Percentiles rank a stretch among this genome's conserved stretches.
These are phyloP conservation scores for Corylus americana DNA, from an alignment of 306 rosid species.

Conservation along the genomic window DNA sequence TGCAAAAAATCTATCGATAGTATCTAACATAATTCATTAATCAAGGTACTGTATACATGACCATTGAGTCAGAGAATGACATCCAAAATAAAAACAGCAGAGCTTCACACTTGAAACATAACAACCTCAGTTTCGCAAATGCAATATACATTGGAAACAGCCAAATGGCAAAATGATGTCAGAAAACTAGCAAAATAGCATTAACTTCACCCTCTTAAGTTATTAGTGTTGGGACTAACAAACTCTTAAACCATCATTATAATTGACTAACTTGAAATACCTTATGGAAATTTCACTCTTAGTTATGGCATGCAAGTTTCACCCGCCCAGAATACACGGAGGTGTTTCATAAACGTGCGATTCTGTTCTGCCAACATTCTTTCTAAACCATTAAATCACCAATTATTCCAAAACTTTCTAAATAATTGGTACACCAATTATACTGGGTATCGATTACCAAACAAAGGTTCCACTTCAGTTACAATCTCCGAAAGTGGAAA, in stretches of 20 bases:
- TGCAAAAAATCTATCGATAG: slow-evolving; percentile 8
- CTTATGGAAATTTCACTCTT: not conserved
- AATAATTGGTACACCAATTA: no score
- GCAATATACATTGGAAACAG: slow-evolving; percentile 9
- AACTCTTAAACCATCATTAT: no score
- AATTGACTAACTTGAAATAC: not conserved
- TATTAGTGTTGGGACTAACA: no score
- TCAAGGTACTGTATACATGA: not conserved
- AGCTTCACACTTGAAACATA: not conserved
- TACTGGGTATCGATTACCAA: no score
- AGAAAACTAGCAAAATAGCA: not conserved
- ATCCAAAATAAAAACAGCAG: not conserved
- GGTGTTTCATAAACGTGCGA: not conserved
- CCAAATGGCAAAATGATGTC: not conserved
- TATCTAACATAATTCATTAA: not conserved
- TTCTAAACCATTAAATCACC: no score
- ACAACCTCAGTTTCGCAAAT: not conserved
- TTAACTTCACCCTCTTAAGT: not conserved
- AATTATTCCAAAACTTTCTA: no score
- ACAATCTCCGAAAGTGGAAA: not conserved
- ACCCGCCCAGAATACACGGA: not conserved
- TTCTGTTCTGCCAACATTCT: no score
- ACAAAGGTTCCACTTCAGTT: not conserved
- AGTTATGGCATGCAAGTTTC: not conserved
- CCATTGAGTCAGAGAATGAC: not conserved